phyloP scores from a whole-genome alignment of 2,329 filamentous ascomycete species.

The Plenodomus biglobosus region DNA sequence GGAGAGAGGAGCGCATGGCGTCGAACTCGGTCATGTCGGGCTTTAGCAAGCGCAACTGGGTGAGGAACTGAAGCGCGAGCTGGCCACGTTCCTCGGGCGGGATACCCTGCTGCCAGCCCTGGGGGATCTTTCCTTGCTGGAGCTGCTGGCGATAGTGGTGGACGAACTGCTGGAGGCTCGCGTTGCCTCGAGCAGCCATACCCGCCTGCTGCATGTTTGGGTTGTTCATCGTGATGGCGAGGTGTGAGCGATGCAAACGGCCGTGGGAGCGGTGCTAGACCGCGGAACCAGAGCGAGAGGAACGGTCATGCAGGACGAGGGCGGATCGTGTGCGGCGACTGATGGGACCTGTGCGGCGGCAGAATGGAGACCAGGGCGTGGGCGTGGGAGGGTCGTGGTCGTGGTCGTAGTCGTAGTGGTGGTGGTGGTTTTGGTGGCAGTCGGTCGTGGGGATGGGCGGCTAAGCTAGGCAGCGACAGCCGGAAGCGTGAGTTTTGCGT shows the following conservation, averaged over 20 bases:
- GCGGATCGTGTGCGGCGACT: background rate
- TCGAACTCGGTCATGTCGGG: slow-evolving; percentile 32
- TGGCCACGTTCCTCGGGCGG: slow-evolving; percentile 36
- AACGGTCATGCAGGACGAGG: slow-evolving; percentile 24
- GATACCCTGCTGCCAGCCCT: slow-evolving; percentile 39
- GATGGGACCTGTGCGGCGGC: background rate
- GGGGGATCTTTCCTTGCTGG: slow-evolving; percentile 30
- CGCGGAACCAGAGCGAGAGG: slow-evolving; percentile 15
- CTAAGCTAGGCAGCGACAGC: too few species aligned
- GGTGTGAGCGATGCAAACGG: slow-evolving; percentile 4
- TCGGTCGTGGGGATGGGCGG: slow-evolving; percentile 1
- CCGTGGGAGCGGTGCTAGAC: slow-evolving; percentile 20
- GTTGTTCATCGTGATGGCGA: slow-evolving; percentile 37
- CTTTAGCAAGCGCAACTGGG: slow-evolving; percentile 37
- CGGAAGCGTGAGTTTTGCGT: too few species aligned
- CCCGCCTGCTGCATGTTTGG: slow-evolving; percentile 29
- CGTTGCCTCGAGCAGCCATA: slow-evolving; percentile 12
- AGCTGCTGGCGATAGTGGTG: slow-evolving; percentile 31
- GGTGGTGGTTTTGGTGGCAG: background rate
- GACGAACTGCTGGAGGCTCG: slow-evolving; percentile 29
- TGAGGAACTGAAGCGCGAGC: slow-evolving; percentile 39
- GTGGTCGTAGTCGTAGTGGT: slow-evolving; percentile 3
- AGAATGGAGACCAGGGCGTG: slow-evolving; percentile 3
- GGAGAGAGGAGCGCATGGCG: slow-evolving; percentile 30
- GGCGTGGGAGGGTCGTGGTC: slow-evolving; percentile 1